These are phyloP conservation scores for Candida sojae DNA, from an alignment of 1,139 yeast genomes.

Conservation along the genomic window DNA sequence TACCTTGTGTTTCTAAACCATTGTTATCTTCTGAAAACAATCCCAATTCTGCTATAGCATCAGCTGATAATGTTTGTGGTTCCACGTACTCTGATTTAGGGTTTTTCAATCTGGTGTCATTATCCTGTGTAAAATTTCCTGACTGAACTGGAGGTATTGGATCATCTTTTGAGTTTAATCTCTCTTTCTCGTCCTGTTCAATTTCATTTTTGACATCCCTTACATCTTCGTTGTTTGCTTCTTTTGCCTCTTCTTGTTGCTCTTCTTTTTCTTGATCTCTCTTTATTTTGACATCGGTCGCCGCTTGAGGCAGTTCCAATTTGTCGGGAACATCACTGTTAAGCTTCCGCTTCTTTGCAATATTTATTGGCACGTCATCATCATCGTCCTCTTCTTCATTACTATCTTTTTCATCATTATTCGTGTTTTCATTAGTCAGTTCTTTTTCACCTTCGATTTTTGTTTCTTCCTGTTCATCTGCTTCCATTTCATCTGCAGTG, in stretches of 20 bases:
- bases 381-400: constrained; percentile 11
- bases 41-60: constrained; percentile 65
- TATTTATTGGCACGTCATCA: constrained; percentile 14
- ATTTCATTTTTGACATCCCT: constrained; percentile 13
- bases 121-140: constrained; percentile 49
- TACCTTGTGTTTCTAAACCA: constrained; percentile 59
- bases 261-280: constrained; percentile 12
- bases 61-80: constrained; percentile 69
- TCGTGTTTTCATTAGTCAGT: constrained; percentile 2
- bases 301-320: constrained; percentile 3
- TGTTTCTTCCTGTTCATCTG: constrained; percentile 3
- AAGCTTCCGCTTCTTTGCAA: constrained; percentile 16
- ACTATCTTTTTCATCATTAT: constrained; percentile 1
- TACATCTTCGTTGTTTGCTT: constrained; percentile 14
- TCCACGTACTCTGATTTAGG: constrained; percentile 80
- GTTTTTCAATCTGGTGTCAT: constrained; percentile 64
- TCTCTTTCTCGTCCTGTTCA: constrained; percentile 14
- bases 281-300: constrained; percentile 14
- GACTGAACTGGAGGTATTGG: constrained; percentile 47
- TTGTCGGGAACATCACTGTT: constrained; percentile 3
- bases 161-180: constrained; percentile 28
- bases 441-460: constrained; percentile 2
- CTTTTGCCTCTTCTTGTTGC: constrained; percentile 10
- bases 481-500: constrained; percentile 14
- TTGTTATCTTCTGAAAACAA: constrained; percentile 63